A percentile compares a stretch with the other conserved stretches of the same genome.
Evolutionary conservation across 83 land plant genomes (phyloP).

Genomic region (Thuja plicata): DNA sequence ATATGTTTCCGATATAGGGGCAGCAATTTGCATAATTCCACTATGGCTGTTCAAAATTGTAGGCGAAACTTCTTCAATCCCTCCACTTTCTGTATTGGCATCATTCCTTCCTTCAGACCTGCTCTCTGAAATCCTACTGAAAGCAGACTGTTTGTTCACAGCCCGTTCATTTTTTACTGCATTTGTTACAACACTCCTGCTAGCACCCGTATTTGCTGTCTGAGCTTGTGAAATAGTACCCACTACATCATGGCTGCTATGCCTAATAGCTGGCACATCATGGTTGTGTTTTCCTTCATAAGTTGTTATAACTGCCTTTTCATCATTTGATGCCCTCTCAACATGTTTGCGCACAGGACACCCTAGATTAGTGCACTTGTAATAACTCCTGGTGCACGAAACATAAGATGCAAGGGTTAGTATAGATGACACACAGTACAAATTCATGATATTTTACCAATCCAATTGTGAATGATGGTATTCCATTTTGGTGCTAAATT

Average conservation of each 20-base stretch:
- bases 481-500: neutral
- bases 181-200: constrained; percentile 1
- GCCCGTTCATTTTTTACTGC: neutral
- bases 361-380: constrained; percentile 27
- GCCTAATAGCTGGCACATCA: constrained; percentile 37
- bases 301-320: constrained; percentile 39
- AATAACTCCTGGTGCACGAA: constrained; percentile 27
- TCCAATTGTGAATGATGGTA: neutral
- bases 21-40: neutral
- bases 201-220: neutral
- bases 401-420: neutral
- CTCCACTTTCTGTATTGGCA: constrained; percentile 3
- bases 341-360: constrained; percentile 50
- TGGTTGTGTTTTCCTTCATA: constrained; percentile 47
- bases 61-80: neutral
- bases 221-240: constrained; percentile 12
- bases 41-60: neutral
- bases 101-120: constrained; percentile 12
- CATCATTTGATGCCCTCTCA: constrained; percentile 40
- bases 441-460: neutral
- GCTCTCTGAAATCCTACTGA: constrained; percentile 15
- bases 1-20: neutral
- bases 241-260: constrained; percentile 32
- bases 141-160: constrained; percentile 8
- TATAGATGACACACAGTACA: neutral